Percentiles rank a stretch among this genome's conserved stretches.
phyloP scores from a whole-genome alignment of 2,329 filamentous ascomycete species.

The Cercospora berteroae region DNA sequence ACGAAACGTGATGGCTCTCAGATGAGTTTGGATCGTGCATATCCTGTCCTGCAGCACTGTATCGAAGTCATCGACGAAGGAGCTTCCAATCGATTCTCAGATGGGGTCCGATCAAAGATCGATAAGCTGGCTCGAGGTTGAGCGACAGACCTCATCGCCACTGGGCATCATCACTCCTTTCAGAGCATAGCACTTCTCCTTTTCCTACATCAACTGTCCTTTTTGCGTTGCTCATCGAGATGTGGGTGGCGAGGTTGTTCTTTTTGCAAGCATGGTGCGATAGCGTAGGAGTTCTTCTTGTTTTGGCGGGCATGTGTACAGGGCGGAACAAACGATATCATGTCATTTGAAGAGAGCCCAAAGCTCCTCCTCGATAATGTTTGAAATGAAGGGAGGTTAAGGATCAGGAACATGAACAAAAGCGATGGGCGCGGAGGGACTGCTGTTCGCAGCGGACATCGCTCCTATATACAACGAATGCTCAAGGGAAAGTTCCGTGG shows the following conservation, averaged over 20 bases:
- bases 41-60: conserved; percentile 52
- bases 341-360: not conserved
- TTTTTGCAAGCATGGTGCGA: not conserved
- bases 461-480: not conserved
- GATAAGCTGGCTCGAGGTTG: conserved; percentile 44
- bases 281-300: conserved; percentile 5
- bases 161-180: not conserved
- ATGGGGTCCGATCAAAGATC: conserved; percentile 56
- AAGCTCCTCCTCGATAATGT: not conserved
- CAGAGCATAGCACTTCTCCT: not conserved
- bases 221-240: not conserved
- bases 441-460: not conserved
- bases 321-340: not conserved
- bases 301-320: not conserved
- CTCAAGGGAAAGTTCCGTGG: not conserved
- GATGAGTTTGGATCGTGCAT: conserved; percentile 49
- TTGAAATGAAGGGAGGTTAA: not conserved
- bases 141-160: not conserved
- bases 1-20: conserved; percentile 51
- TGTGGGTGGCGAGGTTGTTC: not conserved
- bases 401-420: not conserved
- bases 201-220: not conserved
- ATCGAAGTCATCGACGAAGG: conserved; percentile 55
- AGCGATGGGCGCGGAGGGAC: not conserved
- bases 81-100: conserved; percentile 52